Evolutionary conservation across 2,329 filamentous ascomycete genomes (phyloP), one percentile per base, ranked within the genome.

Genomic region (Colletotrichum tropicicola): DNA sequence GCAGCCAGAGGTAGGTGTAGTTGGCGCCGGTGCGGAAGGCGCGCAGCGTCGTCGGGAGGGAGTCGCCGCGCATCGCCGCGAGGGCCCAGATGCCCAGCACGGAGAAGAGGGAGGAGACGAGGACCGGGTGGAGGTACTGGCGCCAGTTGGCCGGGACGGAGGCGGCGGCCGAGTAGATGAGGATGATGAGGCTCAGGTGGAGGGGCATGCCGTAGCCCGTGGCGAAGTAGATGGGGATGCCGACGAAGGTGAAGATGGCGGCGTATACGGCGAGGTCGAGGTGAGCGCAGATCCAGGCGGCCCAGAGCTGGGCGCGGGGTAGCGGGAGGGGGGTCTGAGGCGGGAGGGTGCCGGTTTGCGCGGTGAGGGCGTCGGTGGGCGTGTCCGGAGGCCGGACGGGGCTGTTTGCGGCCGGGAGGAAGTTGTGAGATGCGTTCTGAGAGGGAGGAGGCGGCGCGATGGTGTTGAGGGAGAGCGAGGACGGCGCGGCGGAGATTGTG

Each of bases 71-170:
- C 13, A 79, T 77, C 2, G 83, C 76, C 0, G 84, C 85, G 3
- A 89, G 76, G 8, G 84, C 74, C 82, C 84, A 89, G 62, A 89
- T 75, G 1, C 77, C 74, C 1, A 89, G 73, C 8, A 88, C 81
- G 1, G 84, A 85, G 65, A 84, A 69, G 10, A 84, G 78, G 1
- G 87, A 85, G 1, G 85, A 84, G 7, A 87, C 80, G 4, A 89
- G 76, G 1, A 89, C 86, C 0, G 87, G 87, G 71, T 90, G 87
- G 3, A 89, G 76, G 68, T 85, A 83, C 43, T 82, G 80, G 19
- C 78, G 77, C 80, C 83, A 88, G 2, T 68, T 73, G 0, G 78
- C 71, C 0, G 87, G 83, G 9, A 89, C 72, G 0, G 81, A 76
- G 52, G 83, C 73, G 15, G 86, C 84, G 6, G 75, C 73, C 57